phyloP scores from a whole-genome alignment of 805 yeast genomes.

The Kodamaea hsintzibuensis region DNA sequence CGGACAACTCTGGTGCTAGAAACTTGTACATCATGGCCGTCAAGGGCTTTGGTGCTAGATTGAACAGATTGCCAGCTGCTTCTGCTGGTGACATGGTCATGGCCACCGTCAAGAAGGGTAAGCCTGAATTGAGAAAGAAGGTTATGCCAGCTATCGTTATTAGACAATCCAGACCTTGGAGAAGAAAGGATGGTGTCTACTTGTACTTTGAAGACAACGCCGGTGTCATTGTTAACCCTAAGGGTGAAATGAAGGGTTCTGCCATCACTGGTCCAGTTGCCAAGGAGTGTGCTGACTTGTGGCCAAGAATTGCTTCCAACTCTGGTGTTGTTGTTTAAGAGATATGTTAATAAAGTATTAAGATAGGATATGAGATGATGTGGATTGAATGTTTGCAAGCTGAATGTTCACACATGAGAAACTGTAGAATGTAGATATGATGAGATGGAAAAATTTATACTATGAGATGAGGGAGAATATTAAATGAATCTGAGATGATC shows the following conservation, averaged over 20 bases:
- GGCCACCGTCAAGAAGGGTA: constrained; percentile 99
- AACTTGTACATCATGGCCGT: constrained; percentile 98
- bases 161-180: constrained; percentile 99
- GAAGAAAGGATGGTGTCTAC: constrained; percentile 99
- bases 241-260: constrained; percentile 99
- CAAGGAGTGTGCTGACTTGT: constrained; percentile 99
- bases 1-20: constrained; percentile 99
- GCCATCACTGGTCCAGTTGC: constrained; percentile 99
- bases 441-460: no score
- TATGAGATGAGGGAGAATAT: no score
- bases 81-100: constrained; percentile 99
- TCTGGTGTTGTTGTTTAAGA: constrained; percentile 99
- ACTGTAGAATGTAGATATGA: not conserved
- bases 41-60: constrained; percentile 99
- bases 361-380: not conserved
- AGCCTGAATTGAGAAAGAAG: constrained; percentile 99
- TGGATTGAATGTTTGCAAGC: not conserved
- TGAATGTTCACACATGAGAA: no score
- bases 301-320: constrained; percentile 99
- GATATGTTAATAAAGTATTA: constrained; percentile 13
- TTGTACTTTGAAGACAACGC: constrained; percentile 99
- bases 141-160: constrained; percentile 99
- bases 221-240: constrained; percentile 99
- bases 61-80: constrained; percentile 99
- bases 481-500: no score